Evolutionary conservation across 2,329 filamentous ascomycete genomes (phyloP).

Genomic region (Colletotrichum gigasporum): DNA sequence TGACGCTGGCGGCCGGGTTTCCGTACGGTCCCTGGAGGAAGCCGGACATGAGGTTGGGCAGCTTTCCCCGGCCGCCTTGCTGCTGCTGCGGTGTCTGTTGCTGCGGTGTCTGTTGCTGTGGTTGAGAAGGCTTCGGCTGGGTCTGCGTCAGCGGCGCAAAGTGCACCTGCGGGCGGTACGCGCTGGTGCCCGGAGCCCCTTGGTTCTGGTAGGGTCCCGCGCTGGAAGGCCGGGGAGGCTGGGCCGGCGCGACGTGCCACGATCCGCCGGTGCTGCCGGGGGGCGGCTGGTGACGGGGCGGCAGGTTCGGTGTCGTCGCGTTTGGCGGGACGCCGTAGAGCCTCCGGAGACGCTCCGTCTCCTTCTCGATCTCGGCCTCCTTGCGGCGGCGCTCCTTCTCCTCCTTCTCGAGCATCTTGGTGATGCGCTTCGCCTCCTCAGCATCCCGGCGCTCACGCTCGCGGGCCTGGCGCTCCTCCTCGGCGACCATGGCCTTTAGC

Average conservation of each 20-base stretch:
- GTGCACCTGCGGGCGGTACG: constrained; percentile 36
- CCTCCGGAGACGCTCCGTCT: constrained; percentile 82
- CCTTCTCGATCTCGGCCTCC: constrained; percentile 73
- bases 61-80: constrained; percentile 35
- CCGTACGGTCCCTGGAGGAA: constrained; percentile 44
- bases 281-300: constrained; percentile 35
- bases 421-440: constrained; percentile 62
- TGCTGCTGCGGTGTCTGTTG: constrained; percentile 31
- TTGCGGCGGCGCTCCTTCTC: constrained; percentile 66
- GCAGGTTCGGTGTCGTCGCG: constrained; percentile 45
- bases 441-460: constrained; percentile 63
- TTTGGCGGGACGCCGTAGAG: constrained; percentile 67
- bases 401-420: constrained; percentile 73
- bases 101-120: constrained; percentile 34
- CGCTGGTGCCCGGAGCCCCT: constrained; percentile 4
- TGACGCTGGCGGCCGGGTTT: constrained; percentile 54
- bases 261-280: not conserved
- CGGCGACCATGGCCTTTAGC: constrained; percentile 64
- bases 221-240: constrained; percentile 32
- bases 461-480: constrained; percentile 60
- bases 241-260: constrained; percentile 22
- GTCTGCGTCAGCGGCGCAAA: constrained; percentile 32
- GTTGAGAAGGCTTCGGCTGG: not conserved
- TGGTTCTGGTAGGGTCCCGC: constrained; percentile 24
- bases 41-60: constrained; percentile 38